These are phyloP conservation scores for Moniliella sp. DNA, from an alignment of 1,284 basidiomycete species.

Conservation along the genomic window DNA sequence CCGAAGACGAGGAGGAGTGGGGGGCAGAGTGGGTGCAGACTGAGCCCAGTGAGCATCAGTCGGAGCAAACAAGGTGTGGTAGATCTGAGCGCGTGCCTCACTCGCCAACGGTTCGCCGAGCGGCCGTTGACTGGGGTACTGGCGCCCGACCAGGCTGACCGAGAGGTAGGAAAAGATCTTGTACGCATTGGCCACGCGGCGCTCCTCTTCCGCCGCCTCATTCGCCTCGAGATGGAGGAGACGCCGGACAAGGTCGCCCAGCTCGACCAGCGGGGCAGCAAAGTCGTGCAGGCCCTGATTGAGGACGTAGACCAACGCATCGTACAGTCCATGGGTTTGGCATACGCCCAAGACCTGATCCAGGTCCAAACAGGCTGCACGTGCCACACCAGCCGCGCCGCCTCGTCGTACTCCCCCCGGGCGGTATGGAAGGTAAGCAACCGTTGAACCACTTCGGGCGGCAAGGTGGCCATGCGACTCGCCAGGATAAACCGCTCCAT, in stretches of 20 bases:
- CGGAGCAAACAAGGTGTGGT: conserved; percentile 56
- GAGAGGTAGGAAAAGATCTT: conserved; percentile 83
- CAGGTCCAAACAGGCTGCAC: conserved; percentile 69
- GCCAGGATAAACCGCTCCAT: conserved; percentile 66
- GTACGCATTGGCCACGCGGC: conserved; percentile 49
- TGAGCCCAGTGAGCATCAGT: conserved; percentile 58
- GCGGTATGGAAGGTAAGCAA: conserved; percentile 59
- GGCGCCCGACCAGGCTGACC: conserved; percentile 57
- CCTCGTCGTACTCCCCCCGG: conserved; percentile 49
- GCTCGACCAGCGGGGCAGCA: conserved; percentile 64
- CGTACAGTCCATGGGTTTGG: conserved; percentile 56
- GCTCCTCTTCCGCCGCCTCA: conserved; percentile 3
- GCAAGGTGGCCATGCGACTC: conserved; percentile 50
- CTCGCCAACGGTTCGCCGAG: conserved; percentile 39
- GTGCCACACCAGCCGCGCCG: conserved; percentile 81
- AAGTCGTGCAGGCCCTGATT: conserved; percentile 69
- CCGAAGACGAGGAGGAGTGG: too few relatives aligned
- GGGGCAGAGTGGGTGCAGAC: too few relatives aligned
- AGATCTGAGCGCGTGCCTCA: conserved; percentile 40
- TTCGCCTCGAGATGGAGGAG: conserved; percentile 36
- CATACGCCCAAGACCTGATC: conserved; percentile 77
- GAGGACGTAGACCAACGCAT: conserved; percentile 83
- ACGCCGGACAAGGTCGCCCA: conserved; percentile 54
- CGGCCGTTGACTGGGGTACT: conserved; percentile 62
- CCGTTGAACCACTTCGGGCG: conserved; percentile 62